These are phyloP conservation scores for Xylaria sp. DNA, from an alignment of 2,329 filamentous ascomycete genomes.

Conservation along the genomic window DNA sequence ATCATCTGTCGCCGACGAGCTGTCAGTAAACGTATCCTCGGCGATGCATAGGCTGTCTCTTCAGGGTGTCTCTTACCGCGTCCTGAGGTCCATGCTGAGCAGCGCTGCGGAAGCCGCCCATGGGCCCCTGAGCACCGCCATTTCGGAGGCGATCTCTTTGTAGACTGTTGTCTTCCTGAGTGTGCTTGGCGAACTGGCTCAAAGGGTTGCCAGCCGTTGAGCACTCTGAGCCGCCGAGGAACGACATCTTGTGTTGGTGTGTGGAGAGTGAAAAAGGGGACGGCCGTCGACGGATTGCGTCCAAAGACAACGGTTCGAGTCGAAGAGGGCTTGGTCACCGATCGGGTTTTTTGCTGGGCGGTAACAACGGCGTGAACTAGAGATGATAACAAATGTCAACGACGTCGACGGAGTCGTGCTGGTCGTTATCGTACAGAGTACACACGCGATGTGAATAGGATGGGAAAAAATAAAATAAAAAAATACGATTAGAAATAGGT, in stretches of 20 bases:
- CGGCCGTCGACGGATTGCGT: not conserved
- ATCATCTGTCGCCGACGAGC: constrained; percentile 60
- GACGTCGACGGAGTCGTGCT: too few species aligned
- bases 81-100: constrained; percentile 67
- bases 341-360: not conserved
- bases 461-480: not conserved
- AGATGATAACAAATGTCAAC: not conserved
- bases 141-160: constrained; percentile 86
- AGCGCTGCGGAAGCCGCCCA: constrained; percentile 72
- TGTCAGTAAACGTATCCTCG: constrained; percentile 24
- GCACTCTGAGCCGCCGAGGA: constrained; percentile 91
- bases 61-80: constrained; percentile 45
- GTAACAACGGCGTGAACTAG: not conserved
- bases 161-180: constrained; percentile 90
- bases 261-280: constrained; percentile 8
- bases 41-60: not conserved
- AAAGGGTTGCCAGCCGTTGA: constrained; percentile 94
- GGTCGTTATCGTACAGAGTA: not conserved
- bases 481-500: not conserved
- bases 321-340: not conserved
- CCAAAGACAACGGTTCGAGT: not conserved
- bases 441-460: not conserved
- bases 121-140: constrained; percentile 61
- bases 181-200: constrained; percentile 95
- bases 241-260: constrained; percentile 64